A percentile compares a stretch with the other conserved stretches of the same genome.
phyloP scores from a whole-genome alignment of 2,329 filamentous ascomycete species.

The Sphaerostilbella broomeana region DNA sequence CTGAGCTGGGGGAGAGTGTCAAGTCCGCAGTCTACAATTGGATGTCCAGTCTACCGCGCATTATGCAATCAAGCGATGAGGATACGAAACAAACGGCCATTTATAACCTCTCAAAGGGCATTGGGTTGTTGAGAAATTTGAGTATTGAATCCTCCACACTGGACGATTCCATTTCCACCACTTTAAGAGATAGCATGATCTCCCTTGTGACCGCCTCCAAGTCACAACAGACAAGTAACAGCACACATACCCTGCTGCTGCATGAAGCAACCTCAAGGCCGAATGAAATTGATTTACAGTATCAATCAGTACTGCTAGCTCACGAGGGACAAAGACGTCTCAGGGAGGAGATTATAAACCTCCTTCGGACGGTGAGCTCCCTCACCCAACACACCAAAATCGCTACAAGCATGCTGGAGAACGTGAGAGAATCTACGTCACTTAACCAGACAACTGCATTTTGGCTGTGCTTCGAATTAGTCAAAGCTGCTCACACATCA shows the following conservation, averaged over 20 bases:
- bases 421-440: slow-evolving; percentile 51
- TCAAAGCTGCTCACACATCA: slow-evolving; percentile 50
- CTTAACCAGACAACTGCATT: slow-evolving; percentile 61
- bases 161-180: slow-evolving; percentile 58
- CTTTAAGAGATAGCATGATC: slow-evolving; percentile 69
- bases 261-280: slow-evolving; percentile 18
- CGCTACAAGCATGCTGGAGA: slow-evolving; percentile 58
- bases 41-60: slow-evolving; percentile 70
- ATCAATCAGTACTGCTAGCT: slow-evolving; percentile 55
- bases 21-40: slow-evolving; percentile 72
- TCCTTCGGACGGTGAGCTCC: slow-evolving; percentile 50
- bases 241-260: slow-evolving; percentile 22
- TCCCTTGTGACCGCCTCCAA: slow-evolving; percentile 24
- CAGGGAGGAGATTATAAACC: slow-evolving; percentile 47
- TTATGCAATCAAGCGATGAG: slow-evolving; percentile 82
- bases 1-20: slow-evolving; percentile 55
- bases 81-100: slow-evolving; percentile 65
- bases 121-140: slow-evolving; percentile 57
- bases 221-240: slow-evolving; percentile 11
- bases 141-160: slow-evolving; percentile 60
- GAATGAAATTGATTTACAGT: slow-evolving; percentile 28
- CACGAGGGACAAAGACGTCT: slow-evolving; percentile 62
- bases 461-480: slow-evolving; percentile 71
- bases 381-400: slow-evolving; percentile 55
- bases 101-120: slow-evolving; percentile 67